Evolutionary conservation across 495 filamentous ascomycete species (phyloP).

Genomic region (Hypoxylon cercidicola): DNA sequence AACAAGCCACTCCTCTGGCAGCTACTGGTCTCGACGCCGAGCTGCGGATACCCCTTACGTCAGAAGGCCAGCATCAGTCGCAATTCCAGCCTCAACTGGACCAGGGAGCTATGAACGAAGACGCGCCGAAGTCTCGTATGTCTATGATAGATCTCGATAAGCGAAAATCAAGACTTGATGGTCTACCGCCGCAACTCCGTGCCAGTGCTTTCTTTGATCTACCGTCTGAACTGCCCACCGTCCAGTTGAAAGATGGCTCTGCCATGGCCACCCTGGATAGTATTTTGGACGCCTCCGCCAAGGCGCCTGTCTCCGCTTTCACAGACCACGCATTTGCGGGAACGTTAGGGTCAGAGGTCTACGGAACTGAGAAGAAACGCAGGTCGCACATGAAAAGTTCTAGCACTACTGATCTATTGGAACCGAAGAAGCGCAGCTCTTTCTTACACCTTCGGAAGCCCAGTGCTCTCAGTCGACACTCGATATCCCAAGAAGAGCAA

Average conservation of each 20-base stretch:
- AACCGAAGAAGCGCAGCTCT: constrained; percentile 51
- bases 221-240: constrained; percentile 60
- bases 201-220: constrained; percentile 92
- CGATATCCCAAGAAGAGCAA: constrained; percentile 35
- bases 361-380: constrained; percentile 61
- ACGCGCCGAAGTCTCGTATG: constrained; percentile 32
- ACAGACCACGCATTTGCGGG: constrained; percentile 92
- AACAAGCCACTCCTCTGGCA: constrained; percentile 11
- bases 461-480: constrained; percentile 43
- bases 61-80: constrained; percentile 13
- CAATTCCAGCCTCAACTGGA: constrained; percentile 1
- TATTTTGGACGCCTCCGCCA: constrained; percentile 92
- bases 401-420: constrained; percentile 35
- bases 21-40: constrained; percentile 4
- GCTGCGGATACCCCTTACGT: constrained; percentile 3
- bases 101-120: constrained; percentile 17
- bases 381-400: constrained; percentile 45
- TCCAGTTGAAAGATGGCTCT: constrained; percentile 81
- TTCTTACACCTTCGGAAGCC: constrained; percentile 49
- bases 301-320: constrained; percentile 92
- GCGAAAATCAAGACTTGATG: constrained; percentile 54
- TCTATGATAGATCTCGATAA: constrained; percentile 48
- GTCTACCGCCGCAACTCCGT: constrained; percentile 86
- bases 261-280: constrained; percentile 90
- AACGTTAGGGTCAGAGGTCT: constrained; percentile 72